Evolutionary conservation across 139 green algal species (phyloP).

Genomic region (Yamagishiella unicocca): DNA sequence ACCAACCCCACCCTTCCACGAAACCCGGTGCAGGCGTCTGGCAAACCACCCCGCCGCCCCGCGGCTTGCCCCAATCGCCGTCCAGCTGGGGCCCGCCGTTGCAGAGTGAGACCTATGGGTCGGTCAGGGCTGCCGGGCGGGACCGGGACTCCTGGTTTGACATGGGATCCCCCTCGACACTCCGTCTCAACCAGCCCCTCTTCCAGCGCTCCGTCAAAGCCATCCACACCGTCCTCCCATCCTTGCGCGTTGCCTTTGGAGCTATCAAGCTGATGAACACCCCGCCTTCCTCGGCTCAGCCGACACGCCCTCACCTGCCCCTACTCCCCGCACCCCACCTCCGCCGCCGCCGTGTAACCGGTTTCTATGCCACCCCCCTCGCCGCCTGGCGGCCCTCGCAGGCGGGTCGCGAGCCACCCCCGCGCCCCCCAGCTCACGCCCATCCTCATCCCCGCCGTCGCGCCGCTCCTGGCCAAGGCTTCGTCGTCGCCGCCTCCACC

Average conservation of each 20-base stretch:
- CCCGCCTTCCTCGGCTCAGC: not conserved
- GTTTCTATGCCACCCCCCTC: no score
- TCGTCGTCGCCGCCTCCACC: not conserved
- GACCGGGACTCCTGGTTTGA: no score
- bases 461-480: slow-evolving; percentile 14
- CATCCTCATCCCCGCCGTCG: not conserved
- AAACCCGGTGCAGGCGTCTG: slow-evolving; percentile 1
- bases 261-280: not conserved
- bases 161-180: no score
- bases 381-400: no score
- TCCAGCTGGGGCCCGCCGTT: not conserved
- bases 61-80: not conserved
- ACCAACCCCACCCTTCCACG: not conserved
- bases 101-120: not conserved
- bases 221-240: not conserved
- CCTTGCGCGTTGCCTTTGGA: not conserved
- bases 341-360: no score
- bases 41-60: slow-evolving; percentile 8
- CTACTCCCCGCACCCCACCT: not conserved
- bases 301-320: not conserved
- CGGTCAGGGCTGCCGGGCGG: not conserved
- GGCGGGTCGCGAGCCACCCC: not conserved
- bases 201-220: no score
- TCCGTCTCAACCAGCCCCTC: no score
- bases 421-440: not conserved